Conservation (phyloP, 306 rosid genomes). For the Acacia melanoxylon region DNA sequence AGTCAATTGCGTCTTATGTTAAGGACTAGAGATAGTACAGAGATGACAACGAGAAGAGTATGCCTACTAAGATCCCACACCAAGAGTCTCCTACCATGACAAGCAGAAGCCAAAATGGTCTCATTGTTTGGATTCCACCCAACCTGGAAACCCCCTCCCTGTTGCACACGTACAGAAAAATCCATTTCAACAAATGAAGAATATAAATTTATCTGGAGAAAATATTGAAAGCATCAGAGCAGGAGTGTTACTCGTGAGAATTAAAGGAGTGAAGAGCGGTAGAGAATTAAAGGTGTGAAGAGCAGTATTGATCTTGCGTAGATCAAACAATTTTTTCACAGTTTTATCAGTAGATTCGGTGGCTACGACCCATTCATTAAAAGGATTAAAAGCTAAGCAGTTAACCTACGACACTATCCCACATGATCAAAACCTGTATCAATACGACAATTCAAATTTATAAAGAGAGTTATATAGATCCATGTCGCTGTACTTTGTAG, state of each 20-base stretch:
- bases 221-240: slow-evolving; percentile 14
- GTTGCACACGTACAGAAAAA: slow-evolving; percentile 8
- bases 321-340: slow-evolving; percentile 90
- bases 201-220: background rate
- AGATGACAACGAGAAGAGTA: slow-evolving; percentile 6
- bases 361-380: too few species aligned
- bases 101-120: slow-evolving; percentile 92
- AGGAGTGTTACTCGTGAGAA: slow-evolving; percentile 73
- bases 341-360: too few species aligned
- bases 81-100: slow-evolving; percentile 99
- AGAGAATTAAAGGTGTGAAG: slow-evolving; percentile 93
- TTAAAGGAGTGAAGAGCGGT: too few species aligned
- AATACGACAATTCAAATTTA: too few species aligned
- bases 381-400: too few species aligned
- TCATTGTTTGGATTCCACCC: slow-evolving; percentile 99
- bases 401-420: too few species aligned
- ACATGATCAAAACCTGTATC: too few species aligned
- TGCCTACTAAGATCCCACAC: slow-evolving; percentile 99
- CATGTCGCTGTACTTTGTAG: too few species aligned
- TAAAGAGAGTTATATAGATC: too few species aligned
- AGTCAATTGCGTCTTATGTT: too few species aligned
- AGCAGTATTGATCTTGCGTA: slow-evolving; percentile 72
- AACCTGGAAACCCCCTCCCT: slow-evolving; percentile 99
- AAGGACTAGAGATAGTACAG: too few species aligned
- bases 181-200: slow-evolving; percentile 25